Conservation (phyloP, 75 land plant genomes). For the Pinus taeda region DNA sequence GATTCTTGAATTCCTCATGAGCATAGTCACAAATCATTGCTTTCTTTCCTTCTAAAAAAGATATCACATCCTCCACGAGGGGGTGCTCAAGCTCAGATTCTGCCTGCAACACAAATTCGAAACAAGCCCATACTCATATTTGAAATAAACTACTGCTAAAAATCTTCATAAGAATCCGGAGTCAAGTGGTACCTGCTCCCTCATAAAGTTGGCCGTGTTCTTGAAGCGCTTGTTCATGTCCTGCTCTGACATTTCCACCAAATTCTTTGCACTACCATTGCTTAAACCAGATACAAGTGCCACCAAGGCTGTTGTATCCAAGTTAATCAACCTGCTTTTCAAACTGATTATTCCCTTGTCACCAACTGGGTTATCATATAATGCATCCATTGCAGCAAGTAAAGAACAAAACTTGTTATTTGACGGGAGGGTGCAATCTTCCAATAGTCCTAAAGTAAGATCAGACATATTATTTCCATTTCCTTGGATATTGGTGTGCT, state of each 20-base stretch:
- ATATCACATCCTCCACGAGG: slow-evolving; percentile 40
- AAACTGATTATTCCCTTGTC: neutral
- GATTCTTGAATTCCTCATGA: slow-evolving; percentile 64
- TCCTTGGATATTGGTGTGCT: neutral
- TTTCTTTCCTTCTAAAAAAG: slow-evolving; percentile 36
- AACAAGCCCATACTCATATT: slow-evolving; percentile 6
- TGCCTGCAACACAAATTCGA: slow-evolving; percentile 38
- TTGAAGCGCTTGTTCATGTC: slow-evolving; percentile 58
- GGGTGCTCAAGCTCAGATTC: slow-evolving; percentile 64
- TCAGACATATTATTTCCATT: neutral
- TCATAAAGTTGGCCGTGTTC: slow-evolving; percentile 66
- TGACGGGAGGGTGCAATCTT: neutral
- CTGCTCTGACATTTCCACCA: slow-evolving; percentile 37
- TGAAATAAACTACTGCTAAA: neutral
- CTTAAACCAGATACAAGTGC: slow-evolving; percentile 91
- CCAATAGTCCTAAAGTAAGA: neutral
- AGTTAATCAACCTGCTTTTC: slow-evolving; percentile 45
- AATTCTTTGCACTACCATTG: slow-evolving; percentile 61
- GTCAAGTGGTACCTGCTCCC: slow-evolving; percentile 61
- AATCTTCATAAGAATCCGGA: neutral
- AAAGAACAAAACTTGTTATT: slow-evolving; percentile 28
- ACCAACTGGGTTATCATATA: neutral
- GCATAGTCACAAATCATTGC: slow-evolving; percentile 73
- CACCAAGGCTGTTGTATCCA: slow-evolving; percentile 94
- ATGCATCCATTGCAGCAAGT: slow-evolving; percentile 24